Conservation (phyloP, 176 grass and related monocot species). For the Ensete glaucum region DNA sequence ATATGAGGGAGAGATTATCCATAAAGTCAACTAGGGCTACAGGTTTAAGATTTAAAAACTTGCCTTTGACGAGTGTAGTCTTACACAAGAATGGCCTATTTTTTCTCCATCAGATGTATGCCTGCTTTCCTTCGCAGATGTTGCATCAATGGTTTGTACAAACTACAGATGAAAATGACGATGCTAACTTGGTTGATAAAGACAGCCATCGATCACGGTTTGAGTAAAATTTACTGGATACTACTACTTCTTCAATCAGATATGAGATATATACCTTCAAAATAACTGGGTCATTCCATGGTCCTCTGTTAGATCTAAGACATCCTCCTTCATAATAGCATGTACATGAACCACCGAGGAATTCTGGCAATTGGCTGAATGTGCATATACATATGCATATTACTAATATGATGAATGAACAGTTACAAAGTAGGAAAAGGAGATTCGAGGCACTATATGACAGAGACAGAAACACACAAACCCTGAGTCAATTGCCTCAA, state of each 20-base stretch:
- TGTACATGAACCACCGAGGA: conserved; percentile 87
- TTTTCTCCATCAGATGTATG: conserved; percentile 68
- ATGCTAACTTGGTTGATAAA: background rate
- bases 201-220: background rate
- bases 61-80: conserved; percentile 71
- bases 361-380: conserved; percentile 91
- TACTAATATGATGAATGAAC: background rate
- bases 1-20: conserved; percentile 20
- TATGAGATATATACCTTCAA: conserved; percentile 41
- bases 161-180: conserved; percentile 35
- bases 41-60: conserved; percentile 23
- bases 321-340: conserved; percentile 79
- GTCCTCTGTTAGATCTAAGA: conserved; percentile 86
- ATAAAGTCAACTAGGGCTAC: conserved; percentile 14
- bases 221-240: background rate
- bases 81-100: conserved; percentile 38
- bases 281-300: conserved; percentile 88
- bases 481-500: conserved; percentile 84
- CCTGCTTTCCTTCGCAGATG: conserved; percentile 33
- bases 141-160: conserved; percentile 54
- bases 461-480: conserved; percentile 20
- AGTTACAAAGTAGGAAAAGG: background rate
- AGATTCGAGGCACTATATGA: too few relatives aligned
- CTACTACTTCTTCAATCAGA: background rate
- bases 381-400: background rate